Percentiles rank a stretch among this genome's conserved stretches.
Evolutionary conservation across 2,329 filamentous ascomycete species (phyloP).

Genomic region (Biscogniauxia mediterranea): DNA sequence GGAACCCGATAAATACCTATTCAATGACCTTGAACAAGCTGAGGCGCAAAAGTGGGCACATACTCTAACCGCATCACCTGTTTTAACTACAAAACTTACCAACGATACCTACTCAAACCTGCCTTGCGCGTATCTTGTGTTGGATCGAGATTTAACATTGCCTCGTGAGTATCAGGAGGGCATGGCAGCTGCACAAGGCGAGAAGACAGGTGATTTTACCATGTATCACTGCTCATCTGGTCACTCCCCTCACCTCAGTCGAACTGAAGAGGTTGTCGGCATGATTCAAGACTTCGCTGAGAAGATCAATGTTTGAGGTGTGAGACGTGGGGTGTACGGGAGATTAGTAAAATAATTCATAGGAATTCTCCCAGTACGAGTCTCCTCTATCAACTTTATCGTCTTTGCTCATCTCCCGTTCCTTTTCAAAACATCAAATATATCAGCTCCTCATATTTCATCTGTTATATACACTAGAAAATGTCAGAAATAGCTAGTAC

Average conservation of each 20-base stretch:
- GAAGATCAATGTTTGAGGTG: background rate
- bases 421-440: too few relatives aligned
- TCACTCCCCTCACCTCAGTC: conserved; percentile 34
- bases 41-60: conserved; percentile 25
- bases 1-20: conserved; percentile 27
- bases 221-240: conserved; percentile 27
- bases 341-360: too few relatives aligned
- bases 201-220: conserved; percentile 26
- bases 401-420: too few relatives aligned
- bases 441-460: too few relatives aligned
- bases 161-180: conserved; percentile 32
- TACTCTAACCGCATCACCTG: conserved; percentile 26
- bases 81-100: conserved; percentile 28
- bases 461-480: too few relatives aligned
- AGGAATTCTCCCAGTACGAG: too few relatives aligned
- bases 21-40: conserved; percentile 27
- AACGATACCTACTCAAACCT: conserved; percentile 32
- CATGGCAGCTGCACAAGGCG: conserved; percentile 28
- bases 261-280: conserved; percentile 27
- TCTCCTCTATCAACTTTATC: too few relatives aligned
- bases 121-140: conserved; percentile 34
- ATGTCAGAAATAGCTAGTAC: too few relatives aligned
- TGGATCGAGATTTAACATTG: conserved; percentile 30
- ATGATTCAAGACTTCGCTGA: conserved; percentile 25
- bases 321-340: too few relatives aligned